A percentile compares a stretch with the other conserved stretches of the same genome.
Conservation (phyloP, 257 asterid genomes). For the Ocimum tenuiflorum region DNA sequence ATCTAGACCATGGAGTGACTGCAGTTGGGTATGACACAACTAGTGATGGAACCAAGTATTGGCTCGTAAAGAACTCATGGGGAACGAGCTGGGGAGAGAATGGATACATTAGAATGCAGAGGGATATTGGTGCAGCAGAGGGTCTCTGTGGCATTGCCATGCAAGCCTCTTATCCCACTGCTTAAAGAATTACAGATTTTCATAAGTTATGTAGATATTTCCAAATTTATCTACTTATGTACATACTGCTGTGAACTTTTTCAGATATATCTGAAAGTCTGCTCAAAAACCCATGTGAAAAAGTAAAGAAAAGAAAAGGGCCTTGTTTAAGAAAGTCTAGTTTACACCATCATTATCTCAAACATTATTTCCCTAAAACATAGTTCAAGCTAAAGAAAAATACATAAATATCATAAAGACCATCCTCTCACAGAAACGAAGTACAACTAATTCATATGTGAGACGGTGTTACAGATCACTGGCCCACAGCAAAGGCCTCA, state of each 20-base stretch:
- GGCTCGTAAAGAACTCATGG: conserved; percentile 13
- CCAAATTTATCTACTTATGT: too few relatives aligned
- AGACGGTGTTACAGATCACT: conserved; percentile 21
- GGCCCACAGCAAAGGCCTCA: conserved; percentile 64
- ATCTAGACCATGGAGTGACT: conserved; percentile 36
- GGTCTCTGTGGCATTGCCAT: conserved; percentile 4
- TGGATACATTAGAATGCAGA: conserved; percentile 5
- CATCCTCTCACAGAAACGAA: neutral
- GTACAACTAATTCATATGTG: too few relatives aligned
- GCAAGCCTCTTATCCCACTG: conserved; percentile 6
- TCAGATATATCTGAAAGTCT: neutral
- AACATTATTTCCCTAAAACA: conserved; percentile 8
- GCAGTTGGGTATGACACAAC: conserved; percentile 32
- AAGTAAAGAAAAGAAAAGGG: neutral
- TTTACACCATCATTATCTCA: neutral
- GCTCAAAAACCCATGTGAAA: neutral
- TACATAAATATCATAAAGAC: neutral
- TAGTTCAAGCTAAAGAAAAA: neutral
- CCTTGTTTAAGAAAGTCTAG: neutral
- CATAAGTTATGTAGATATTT: neutral
- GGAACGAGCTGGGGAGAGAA: neutral
- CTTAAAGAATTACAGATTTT: neutral
- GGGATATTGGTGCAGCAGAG: neutral
- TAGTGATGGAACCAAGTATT: conserved; percentile 25
- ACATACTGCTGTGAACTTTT: neutral